phyloP scores from a whole-genome alignment of 257 asterid genomes.

The Solanum lycopersicoides region DNA sequence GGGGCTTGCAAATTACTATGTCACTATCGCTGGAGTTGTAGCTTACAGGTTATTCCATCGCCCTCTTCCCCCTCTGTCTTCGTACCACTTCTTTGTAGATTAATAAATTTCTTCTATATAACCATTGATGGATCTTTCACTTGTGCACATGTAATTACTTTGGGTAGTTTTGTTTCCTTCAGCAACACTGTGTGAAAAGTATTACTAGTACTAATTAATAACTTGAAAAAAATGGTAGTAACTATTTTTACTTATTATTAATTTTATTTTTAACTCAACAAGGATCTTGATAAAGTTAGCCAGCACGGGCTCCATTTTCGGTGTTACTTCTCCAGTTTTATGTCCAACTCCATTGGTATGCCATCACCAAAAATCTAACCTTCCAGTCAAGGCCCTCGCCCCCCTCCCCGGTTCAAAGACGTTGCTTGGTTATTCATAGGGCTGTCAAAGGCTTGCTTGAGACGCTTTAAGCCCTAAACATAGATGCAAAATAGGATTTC shows the following conservation, averaged over 20 bases:
- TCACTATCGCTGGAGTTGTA: not conserved
- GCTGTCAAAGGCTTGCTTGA: not conserved
- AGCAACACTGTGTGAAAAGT: not conserved
- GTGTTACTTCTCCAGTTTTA: not conserved
- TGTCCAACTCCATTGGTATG: not conserved
- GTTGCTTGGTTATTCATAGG: not conserved
- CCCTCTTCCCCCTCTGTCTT: not conserved
- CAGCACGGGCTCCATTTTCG: not conserved
- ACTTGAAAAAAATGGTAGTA: not conserved
- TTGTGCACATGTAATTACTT: not conserved
- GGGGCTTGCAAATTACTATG: not conserved
- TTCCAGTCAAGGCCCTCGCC: not conserved
- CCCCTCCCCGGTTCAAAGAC: not conserved
- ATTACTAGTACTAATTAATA: not conserved
- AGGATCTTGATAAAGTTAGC: not conserved
- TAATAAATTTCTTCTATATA: not conserved
- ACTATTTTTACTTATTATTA: not conserved
- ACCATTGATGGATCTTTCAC: not conserved
- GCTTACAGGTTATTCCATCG: not conserved
- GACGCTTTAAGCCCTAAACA: not conserved
- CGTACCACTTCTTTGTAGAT: not conserved
- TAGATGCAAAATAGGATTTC: not conserved
- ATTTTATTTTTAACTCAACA: not conserved
- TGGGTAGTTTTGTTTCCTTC: not conserved
- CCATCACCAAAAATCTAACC: not conserved